Base-by-base conservation (phyloP, 192 early-diverging fungal species). In the Physocladia obscura region DNA sequence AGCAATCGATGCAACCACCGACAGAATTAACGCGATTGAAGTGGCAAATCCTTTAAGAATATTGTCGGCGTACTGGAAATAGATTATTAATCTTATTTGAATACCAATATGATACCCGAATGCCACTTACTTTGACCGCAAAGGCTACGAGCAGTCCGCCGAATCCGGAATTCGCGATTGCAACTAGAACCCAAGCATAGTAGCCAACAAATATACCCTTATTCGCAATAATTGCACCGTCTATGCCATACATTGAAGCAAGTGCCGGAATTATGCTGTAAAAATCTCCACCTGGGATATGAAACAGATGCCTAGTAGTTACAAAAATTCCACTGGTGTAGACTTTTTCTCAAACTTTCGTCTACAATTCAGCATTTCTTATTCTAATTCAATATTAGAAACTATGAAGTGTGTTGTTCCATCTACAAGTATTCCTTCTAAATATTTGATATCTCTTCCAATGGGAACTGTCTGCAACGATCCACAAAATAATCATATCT, bases 31-130 rank as follows among this genome's bases (percentile, higher is more conserved):
- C 37, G 94, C 93, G 57, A 99, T 89, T 57, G 91, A 93, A 4
- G 96, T 98, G 6, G 97, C 94, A 83, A 99, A 99, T n/a, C 97
- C 94, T 74, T 99, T 99, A 37, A 99, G 81, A 62, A 99, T 98
- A 69, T 98, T 99, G 73, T 99, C 96, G 0, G 97, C 95, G 75
- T 94, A 82, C 63, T 77, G 69, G n/a, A 49, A 32, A 47, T n/a
- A 37, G 31, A 39, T 26, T 11, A 8, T 11, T 24, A 44, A 40
- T 17, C 3, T 4, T n/a, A 24, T 3, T 15, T 21, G n/a, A 37
- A 17, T 4, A 15, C 8, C 37, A 62, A 62, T 0, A 11, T n/a
- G 44, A 21, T 38, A 24, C 68, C n/a, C n/a, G n/a, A n/a, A n/a
- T n/a, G n/a, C n/a, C n/a, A n/a, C n/a, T 34, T 81, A 97, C 80